Conservation (phyloP, 371 early-diverging fungal species). For the Zychaea mexicana region DNA sequence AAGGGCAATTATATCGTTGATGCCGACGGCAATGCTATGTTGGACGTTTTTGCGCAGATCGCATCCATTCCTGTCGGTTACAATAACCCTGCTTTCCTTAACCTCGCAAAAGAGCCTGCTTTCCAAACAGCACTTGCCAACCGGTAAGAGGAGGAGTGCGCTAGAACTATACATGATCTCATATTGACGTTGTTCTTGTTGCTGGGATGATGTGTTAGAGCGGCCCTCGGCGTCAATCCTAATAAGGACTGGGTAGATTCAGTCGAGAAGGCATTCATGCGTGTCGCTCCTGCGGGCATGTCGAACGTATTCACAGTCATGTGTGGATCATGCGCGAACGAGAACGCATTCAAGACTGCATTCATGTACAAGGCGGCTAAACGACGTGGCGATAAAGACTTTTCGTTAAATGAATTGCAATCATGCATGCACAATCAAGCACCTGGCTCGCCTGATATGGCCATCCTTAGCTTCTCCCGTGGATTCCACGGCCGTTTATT, state of each 20-base stretch:
- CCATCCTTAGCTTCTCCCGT: slow-evolving; percentile 68
- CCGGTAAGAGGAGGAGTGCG: slow-evolving; percentile 28
- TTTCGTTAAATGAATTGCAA: slow-evolving; percentile 49
- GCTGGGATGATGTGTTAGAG: slow-evolving; percentile 28
- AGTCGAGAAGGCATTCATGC: slow-evolving; percentile 68
- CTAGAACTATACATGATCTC: no score
- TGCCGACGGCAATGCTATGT: slow-evolving; percentile 69
- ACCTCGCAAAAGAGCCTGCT: slow-evolving; percentile 54
- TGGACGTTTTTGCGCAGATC: slow-evolving; percentile 77
- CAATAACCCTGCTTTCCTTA: slow-evolving; percentile 70
- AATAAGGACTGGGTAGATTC: slow-evolving; percentile 66
- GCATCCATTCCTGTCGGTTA: slow-evolving; percentile 82
- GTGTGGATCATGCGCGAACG: slow-evolving; percentile 80
- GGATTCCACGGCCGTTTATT: slow-evolving; percentile 79
- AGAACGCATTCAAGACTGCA: slow-evolving; percentile 81
- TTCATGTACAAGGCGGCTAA: slow-evolving; percentile 70
- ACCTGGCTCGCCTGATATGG: slow-evolving; percentile 71
- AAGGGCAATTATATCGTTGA: slow-evolving; percentile 78
- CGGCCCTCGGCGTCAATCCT: slow-evolving; percentile 74
- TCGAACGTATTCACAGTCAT: slow-evolving; percentile 77
- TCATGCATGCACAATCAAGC: slow-evolving; percentile 70
- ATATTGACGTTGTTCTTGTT: no score
- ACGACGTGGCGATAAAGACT: slow-evolving; percentile 52
- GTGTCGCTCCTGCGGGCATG: slow-evolving; percentile 70
- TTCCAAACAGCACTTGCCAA: slow-evolving; percentile 64